Evolutionary conservation across 2,329 filamentous ascomycete species (phyloP).

Genomic region (Penicillium sclerotigenum): DNA sequence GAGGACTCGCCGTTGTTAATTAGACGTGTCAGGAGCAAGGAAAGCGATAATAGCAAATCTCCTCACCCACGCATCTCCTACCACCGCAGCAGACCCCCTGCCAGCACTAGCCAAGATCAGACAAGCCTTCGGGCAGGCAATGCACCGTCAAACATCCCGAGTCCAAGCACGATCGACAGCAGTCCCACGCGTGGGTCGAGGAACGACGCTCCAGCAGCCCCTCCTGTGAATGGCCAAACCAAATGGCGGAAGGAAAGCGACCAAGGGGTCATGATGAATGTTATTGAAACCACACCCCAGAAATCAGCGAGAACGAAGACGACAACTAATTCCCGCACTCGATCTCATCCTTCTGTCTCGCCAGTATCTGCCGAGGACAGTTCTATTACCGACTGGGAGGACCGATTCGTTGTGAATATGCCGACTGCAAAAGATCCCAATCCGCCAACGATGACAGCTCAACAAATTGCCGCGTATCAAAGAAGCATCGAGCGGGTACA

Average conservation of each 20-base stretch:
- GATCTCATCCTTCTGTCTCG: slow-evolving; percentile 30
- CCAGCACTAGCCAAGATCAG: slow-evolving; percentile 6
- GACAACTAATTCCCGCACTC: slow-evolving; percentile 25
- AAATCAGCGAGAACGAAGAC: slow-evolving; percentile 19
- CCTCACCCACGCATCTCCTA: slow-evolving; percentile 19
- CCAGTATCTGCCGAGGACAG: slow-evolving; percentile 31
- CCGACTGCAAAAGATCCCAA: slow-evolving; percentile 43
- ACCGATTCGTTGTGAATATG: slow-evolving; percentile 45
- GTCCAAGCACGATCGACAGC: slow-evolving; percentile 30
- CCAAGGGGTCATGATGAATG: slow-evolving; percentile 35
- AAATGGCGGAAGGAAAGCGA: slow-evolving; percentile 38
- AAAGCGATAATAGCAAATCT: slow-evolving; percentile 22
- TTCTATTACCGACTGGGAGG: slow-evolving; percentile 37
- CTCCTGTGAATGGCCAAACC: slow-evolving; percentile 10
- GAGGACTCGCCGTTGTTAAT: slow-evolving; percentile 23
- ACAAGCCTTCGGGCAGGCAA: slow-evolving; percentile 27
- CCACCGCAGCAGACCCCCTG: slow-evolving; percentile 18
- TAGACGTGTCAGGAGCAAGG: slow-evolving; percentile 15
- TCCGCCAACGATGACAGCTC: slow-evolving; percentile 38
- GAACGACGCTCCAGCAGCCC: slow-evolving; percentile 8
- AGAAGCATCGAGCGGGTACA: slow-evolving; percentile 35
- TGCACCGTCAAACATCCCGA: slow-evolving; percentile 38
- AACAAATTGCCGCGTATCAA: slow-evolving; percentile 42
- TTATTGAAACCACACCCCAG: slow-evolving; percentile 23
- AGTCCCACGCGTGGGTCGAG: slow-evolving; percentile 20